phyloP scores from a whole-genome alignment of 2,329 filamentous ascomycete species.

The Fusarium hostae region DNA sequence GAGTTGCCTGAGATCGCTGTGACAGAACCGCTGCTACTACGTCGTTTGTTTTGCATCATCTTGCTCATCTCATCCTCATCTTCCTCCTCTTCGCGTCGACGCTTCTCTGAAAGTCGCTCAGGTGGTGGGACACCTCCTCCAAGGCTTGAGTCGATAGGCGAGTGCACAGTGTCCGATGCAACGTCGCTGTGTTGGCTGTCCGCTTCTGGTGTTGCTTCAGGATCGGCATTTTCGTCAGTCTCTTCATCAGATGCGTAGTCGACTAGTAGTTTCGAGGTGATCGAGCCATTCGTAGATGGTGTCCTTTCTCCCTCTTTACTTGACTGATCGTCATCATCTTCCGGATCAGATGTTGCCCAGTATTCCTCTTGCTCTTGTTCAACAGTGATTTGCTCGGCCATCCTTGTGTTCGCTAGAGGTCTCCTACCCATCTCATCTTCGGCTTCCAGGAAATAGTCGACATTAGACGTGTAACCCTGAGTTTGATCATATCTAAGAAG shows the following conservation, averaged over 20 bases:
- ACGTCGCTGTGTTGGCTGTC: constrained; percentile 45
- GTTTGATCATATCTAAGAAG: constrained; percentile 83
- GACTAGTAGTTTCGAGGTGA: constrained; percentile 79
- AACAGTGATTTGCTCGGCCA: constrained; percentile 76
- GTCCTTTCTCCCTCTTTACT: constrained; percentile 50
- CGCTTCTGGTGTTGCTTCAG: constrained; percentile 54
- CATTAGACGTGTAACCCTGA: constrained; percentile 71
- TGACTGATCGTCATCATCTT: constrained; percentile 72
- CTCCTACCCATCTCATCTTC: constrained; percentile 66
- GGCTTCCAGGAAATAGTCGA: constrained; percentile 79
- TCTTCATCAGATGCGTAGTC: constrained; percentile 95
- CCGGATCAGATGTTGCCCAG: constrained; percentile 89
- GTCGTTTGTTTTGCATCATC: constrained; percentile 73
- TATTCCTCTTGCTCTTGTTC: constrained; percentile 92
- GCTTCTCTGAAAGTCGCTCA: constrained; percentile 87
- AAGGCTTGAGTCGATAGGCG: constrained; percentile 41
- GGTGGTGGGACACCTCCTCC: constrained; percentile 65
- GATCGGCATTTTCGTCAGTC: constrained; percentile 66
- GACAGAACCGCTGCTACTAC: constrained; percentile 66
- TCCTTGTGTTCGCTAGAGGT: constrained; percentile 62
- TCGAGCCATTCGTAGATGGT: constrained; percentile 67
- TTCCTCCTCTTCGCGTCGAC: constrained; percentile 86
- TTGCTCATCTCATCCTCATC: constrained; percentile 94
- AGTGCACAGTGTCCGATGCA: constrained; percentile 50
- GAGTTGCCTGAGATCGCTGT: constrained; percentile 52